Conservation (phyloP, 345 rosid species). For the Zanthoxylum bungeanum region DNA sequence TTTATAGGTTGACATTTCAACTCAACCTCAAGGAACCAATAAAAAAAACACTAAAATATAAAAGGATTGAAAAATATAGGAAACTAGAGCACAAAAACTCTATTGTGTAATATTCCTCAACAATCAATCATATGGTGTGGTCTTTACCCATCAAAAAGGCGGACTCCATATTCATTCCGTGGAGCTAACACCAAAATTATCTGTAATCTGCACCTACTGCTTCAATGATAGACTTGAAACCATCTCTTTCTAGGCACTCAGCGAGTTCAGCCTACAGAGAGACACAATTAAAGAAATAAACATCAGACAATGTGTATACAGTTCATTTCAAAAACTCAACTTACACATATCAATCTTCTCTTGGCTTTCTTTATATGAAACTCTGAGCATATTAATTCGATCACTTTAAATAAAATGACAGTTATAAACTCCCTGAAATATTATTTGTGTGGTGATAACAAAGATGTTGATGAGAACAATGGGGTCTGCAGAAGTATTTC, state of each 20-base stretch:
- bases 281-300: not conserved
- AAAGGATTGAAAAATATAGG: not conserved
- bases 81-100: not conserved
- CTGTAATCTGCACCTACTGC: slow-evolving; percentile 88
- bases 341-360: not conserved
- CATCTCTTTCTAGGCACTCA: slow-evolving; percentile 81
- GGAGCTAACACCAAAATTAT: slow-evolving; percentile 15
- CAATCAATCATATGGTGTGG: not conserved
- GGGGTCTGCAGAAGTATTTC: not conserved
- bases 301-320: too few species aligned
- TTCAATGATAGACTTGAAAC: slow-evolving; percentile 77
- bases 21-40: not conserved
- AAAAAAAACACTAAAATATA: not conserved
- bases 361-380: not conserved
- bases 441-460: too few species aligned
- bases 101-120: not conserved
- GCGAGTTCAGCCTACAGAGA: slow-evolving; percentile 74
- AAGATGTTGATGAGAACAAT: too few species aligned
- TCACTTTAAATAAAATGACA: too few species aligned
- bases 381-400: too few species aligned
- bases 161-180: not conserved
- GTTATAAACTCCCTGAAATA: not conserved
- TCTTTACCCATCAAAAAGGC: not conserved
- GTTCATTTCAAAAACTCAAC: too few species aligned
- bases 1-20: not conserved